A percentile compares a stretch with the other conserved stretches of the same genome.
Evolutionary conservation across 495 filamentous ascomycete genomes (phyloP).

Genomic region (Talaromyces wortmannii): DNA sequence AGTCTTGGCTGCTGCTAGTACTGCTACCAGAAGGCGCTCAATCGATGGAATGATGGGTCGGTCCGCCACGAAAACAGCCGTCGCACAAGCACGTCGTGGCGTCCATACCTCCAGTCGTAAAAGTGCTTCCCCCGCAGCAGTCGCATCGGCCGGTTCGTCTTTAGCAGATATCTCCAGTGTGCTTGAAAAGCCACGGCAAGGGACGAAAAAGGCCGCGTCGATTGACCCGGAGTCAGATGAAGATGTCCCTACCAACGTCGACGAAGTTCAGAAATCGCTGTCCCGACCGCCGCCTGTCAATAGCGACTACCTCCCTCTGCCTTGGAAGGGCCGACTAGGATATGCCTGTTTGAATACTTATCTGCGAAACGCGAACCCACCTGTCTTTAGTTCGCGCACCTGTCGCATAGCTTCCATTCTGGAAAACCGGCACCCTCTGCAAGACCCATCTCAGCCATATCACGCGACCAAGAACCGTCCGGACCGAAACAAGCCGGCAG

Average conservation of each 20-base stretch:
- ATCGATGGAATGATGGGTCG: conserved; percentile 1
- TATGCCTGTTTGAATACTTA: conserved; percentile 95
- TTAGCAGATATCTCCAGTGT: conserved; percentile 14
- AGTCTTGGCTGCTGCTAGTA: neutral
- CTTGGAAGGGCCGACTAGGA: conserved; percentile 88
- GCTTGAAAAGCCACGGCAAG: conserved; percentile 6
- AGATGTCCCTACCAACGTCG: conserved; percentile 28
- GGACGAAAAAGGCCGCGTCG: conserved; percentile 6
- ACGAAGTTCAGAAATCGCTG: conserved; percentile 42
- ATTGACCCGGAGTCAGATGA: conserved; percentile 45
- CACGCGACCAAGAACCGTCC: conserved; percentile 79
- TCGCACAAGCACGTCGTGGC: neutral
- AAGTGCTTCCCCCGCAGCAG: neutral
- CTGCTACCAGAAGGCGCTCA: neutral
- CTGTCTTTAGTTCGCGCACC: conserved; percentile 86
- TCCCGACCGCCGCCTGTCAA: conserved; percentile 72
- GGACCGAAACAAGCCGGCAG: conserved; percentile 59
- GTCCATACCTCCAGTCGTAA: conserved; percentile 2
- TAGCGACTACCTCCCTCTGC: conserved; percentile 78
- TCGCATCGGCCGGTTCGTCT: conserved; percentile 6
- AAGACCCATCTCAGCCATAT: conserved; percentile 65
- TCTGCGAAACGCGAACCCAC: conserved; percentile 74
- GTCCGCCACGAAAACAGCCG: conserved; percentile 1
- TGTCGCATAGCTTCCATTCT: conserved; percentile 88
- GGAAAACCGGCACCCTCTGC: conserved; percentile 77